Evolutionary conservation across 768 basidiomycete genomes (phyloP), one percentile per base, ranked within the genome.

Genomic region (Xerocomellus dryophilus): DNA sequence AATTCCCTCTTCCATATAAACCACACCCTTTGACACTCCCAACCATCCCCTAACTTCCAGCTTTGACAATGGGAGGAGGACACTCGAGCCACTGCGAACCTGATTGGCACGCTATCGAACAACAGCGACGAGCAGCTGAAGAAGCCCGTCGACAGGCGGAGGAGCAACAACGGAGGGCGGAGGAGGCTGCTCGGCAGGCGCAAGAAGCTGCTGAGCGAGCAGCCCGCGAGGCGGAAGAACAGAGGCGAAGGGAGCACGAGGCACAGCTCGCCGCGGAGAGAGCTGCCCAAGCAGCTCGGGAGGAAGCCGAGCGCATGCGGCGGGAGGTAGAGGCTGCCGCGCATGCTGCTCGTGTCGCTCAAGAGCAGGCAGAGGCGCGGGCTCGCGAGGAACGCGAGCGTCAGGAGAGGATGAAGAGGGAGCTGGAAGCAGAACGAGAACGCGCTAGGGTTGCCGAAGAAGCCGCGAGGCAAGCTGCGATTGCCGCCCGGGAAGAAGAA

Each of bases 401-500:
- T 25, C 61, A 60, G 25, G 61, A 65, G 27, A 53, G 14, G 46
- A 51, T 56, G 43, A 47, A 20, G 35, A 59, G 49, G 12, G 58
- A 63, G 40, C 41, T 53, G 15, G 69, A 68, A 27, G 58, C 57
- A 29, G 68, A 68, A 51, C 59, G 62, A 4, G 50, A 39, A 17
- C 66, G 60, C 1, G 43, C 39, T 1, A 49, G 55, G 32, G 50
- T 34, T 25, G 64, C 60, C 2, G 66, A 60, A 38, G 66, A 69
- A 31, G 68, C 64, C 12, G 66, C 60, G 1, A 58, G 58, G 32
- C 42, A 29, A 20, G 62, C 66, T 41, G 66, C 57, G 6, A 53
- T 57, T 6, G 64, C 58, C 36, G 68, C 69, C 2, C 50, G 47
- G 58, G 55, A 65, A 43, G 65, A 71, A 38, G 66, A 61, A 43